Base-by-base conservation (phyloP, 192 early-diverging fungal genomes). In the Physocladia obscura region DNA sequence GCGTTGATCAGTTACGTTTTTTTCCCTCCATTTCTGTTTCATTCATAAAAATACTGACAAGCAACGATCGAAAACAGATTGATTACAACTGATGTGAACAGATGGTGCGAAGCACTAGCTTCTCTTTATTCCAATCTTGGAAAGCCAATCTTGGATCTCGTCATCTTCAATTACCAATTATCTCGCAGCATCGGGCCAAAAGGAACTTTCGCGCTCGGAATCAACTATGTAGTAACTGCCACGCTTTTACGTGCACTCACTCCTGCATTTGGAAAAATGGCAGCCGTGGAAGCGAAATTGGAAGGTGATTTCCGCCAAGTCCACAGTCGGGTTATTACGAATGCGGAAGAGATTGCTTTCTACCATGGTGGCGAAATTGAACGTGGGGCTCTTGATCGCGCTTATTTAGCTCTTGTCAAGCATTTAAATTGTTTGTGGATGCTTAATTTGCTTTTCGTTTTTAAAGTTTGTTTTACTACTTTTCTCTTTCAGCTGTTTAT, bases 101-200 rank as follows among this genome's bases (percentile, higher is more conserved):
- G 86, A 70, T 90, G 89, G 61, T 82, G 84, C 6, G 87, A 86
- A 34, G 85, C 89, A 52, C 71, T 89, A 29, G 85, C 88, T 50
- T 82, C 86, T 51, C 74, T 91, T 49, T 90, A 89, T 74, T 91
- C 90, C 5, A 89, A 91, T 63, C 86, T 90, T 67, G 84, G 86
- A 24, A 91, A 91, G 51, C 90, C 90, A 3, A 30, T 91, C 15
- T 84, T 91, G 3, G 90, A 91, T 49, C 86, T 91, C 22, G 72
- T 88, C 26, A 78, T 91, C 38, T 91, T 91, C 79, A 89, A 88
- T 27, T 89, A 88, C 71, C 89, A 91, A 68, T 61, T 91, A 6
- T 85, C 75, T 17, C 63, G 74, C 27, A 55, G 44, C 51, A 79
- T 81, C 40, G 80, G 80, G 6, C 21, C 63, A 34, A 62, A 60